A percentile compares a stretch with the other conserved stretches of the same genome.
phyloP scores from a whole-genome alignment of 768 basidiomycete species.

The Auricularia auricula-judae region DNA sequence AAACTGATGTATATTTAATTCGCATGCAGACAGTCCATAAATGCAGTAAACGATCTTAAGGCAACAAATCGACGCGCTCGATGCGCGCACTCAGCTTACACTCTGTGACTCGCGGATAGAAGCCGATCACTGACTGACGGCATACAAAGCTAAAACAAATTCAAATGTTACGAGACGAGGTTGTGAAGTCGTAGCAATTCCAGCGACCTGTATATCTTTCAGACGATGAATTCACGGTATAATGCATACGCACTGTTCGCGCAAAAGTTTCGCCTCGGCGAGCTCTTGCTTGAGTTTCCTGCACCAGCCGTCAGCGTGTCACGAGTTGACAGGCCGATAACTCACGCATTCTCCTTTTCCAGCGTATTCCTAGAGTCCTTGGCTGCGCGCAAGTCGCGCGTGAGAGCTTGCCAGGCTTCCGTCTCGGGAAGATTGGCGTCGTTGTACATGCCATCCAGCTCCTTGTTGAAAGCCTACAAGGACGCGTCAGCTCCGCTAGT shows the following conservation, averaged over 20 bases:
- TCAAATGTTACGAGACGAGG: background rate
- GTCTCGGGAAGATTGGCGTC: conserved; percentile 72
- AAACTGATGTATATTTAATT: no score
- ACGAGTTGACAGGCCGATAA: conserved; percentile 12
- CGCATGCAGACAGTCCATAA: no score
- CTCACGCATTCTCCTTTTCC: conserved; percentile 71
- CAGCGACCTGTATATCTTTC: background rate
- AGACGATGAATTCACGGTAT: background rate
- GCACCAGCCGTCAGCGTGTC: background rate
- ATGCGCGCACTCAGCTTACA: no score
- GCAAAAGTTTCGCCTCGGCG: background rate
- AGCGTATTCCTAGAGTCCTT: conserved; percentile 70
- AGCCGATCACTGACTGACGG: no score
- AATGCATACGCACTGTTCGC: background rate
- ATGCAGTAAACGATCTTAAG: no score
- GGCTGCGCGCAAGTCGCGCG: conserved; percentile 56
- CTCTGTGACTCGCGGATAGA: no score
- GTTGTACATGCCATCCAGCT: conserved; percentile 83
- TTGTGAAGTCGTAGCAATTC: background rate
- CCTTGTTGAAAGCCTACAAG: conserved; percentile 81
- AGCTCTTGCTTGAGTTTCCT: background rate
- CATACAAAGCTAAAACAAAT: background rate
- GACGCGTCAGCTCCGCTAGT: background rate
- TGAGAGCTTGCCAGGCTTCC: conserved; percentile 75
- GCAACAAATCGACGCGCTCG: no score